Conservation (phyloP, 2,329 filamentous ascomycete genomes). For the Fusarium guadeloupense region DNA sequence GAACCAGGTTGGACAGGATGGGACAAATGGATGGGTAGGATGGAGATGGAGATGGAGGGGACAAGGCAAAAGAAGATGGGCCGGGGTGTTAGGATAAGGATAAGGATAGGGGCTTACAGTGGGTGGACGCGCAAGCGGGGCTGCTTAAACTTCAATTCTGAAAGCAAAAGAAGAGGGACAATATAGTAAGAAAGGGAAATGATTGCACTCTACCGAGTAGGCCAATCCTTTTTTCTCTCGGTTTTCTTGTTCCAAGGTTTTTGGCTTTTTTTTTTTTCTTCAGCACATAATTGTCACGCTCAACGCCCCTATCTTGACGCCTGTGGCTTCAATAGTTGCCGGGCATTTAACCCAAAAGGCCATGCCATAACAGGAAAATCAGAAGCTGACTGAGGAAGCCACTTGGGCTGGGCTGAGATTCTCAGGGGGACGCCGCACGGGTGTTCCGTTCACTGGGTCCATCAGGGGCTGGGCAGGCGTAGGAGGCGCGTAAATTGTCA, state of each 20-base stretch:
- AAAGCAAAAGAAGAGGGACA: neutral
- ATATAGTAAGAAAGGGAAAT: slow-evolving; percentile 20
- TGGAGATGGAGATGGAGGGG: neutral
- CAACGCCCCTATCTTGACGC: neutral
- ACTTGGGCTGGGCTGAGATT: neutral
- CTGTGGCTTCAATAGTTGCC: slow-evolving; percentile 6
- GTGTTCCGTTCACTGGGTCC: neutral
- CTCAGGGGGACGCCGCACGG: neutral
- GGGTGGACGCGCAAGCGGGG: slow-evolving; percentile 24
- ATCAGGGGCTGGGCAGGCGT: slow-evolving; percentile 2
- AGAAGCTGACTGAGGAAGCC: neutral
- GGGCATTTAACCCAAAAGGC: neutral
- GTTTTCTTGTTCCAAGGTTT: neutral
- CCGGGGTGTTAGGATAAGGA: neutral
- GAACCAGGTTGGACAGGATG: slow-evolving; percentile 6
- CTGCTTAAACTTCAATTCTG: slow-evolving; percentile 1
- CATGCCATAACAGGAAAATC: no score
- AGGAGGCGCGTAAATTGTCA: neutral
- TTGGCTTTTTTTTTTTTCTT: neutral
- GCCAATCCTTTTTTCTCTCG: neutral
- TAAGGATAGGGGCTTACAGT: slow-evolving; percentile 13
- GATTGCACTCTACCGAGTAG: slow-evolving; percentile 3
- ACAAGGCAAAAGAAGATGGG: slow-evolving; percentile 7
- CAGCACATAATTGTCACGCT: neutral
- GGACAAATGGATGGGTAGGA: neutral